Evolutionary conservation across 1,284 basidiomycete species (phyloP).

Genomic region (Pholiota adiposa): DNA sequence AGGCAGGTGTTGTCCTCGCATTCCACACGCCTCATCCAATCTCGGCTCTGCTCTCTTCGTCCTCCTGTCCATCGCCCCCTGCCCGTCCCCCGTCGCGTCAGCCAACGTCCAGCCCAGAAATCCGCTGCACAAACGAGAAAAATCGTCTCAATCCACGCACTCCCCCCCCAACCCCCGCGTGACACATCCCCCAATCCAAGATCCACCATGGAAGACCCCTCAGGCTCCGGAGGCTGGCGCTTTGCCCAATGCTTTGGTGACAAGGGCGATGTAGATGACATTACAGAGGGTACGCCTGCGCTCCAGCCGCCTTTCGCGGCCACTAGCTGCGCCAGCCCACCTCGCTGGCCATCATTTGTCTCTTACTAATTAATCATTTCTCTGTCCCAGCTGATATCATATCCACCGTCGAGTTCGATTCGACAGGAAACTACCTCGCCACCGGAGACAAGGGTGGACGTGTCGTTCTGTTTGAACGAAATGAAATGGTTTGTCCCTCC

Average conservation of each 20-base stretch:
- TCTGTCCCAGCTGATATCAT: conserved; percentile 88
- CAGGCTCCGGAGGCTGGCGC: conserved; percentile 89
- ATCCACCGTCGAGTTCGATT: conserved; percentile 99
- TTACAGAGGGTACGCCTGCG: conserved; percentile 86
- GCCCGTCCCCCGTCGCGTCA: conserved; percentile 18
- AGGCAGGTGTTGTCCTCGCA: conserved; percentile 29
- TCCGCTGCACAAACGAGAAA: conserved; percentile 2
- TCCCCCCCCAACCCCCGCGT: conserved; percentile 25
- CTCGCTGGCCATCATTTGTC: conserved; percentile 25
- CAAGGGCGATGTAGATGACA: conserved; percentile 99
- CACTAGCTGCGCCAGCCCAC: conserved; percentile 9
- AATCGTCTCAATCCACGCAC: conserved; percentile 14
- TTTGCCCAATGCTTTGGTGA: conserved; percentile 99
- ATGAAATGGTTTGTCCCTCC: conserved; percentile 82
- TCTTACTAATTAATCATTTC: conserved; percentile 32
- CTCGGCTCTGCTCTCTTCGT: conserved; percentile 21
- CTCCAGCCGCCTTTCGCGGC: conserved; percentile 18
- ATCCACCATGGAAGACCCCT: conserved; percentile 71
- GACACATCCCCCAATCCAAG: conserved; percentile 29
- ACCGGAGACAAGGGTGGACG: conserved; percentile 99
- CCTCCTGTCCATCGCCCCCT: conserved; percentile 15
- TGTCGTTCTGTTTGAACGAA: conserved; percentile 98
- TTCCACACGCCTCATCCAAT: conserved; percentile 28
- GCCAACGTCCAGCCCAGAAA: conserved; percentile 12
- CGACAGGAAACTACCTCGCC: conserved; percentile 98